phyloP scores from a whole-genome alignment of 208 protist genomes.

The Leishmania braziliensis region DNA sequence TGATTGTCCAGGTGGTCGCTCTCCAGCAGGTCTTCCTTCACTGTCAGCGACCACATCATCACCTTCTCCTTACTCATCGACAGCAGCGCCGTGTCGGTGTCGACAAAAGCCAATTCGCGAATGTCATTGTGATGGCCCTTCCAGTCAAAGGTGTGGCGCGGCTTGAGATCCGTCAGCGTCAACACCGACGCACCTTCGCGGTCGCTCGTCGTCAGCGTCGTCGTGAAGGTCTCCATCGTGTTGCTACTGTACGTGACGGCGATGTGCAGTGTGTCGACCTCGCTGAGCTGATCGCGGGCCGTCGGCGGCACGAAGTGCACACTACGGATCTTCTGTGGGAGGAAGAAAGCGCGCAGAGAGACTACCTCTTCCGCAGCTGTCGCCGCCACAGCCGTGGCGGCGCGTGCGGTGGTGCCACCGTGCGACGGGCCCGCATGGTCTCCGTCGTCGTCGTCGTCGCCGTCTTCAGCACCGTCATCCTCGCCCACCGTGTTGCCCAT shows the following conservation, averaged over 20 bases:
- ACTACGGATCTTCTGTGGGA: constrained; percentile 80
- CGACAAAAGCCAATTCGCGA: constrained; percentile 67
- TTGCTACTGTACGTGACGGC: constrained; percentile 88
- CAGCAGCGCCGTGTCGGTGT: constrained; percentile 80
- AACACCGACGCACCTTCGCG: constrained; percentile 57
- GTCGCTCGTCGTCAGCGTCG: constrained; percentile 57
- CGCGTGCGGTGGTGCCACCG: background rate
- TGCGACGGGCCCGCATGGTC: background rate
- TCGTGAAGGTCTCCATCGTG: constrained; percentile 74
- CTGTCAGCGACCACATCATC: constrained; percentile 76
- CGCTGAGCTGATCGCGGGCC: constrained; percentile 35
- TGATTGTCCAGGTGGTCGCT: constrained; percentile 43
- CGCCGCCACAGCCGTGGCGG: background rate
- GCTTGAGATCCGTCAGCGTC: constrained; percentile 73
- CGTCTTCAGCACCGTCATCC: constrained; percentile 20
- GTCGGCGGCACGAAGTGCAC: constrained; percentile 71
- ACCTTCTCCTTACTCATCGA: constrained; percentile 84
- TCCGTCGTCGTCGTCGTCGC: constrained; percentile 21
- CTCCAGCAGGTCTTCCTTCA: constrained; percentile 45
- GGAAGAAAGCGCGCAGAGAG: constrained; percentile 79
- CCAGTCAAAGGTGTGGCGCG: constrained; percentile 55
- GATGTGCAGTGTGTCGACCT: constrained; percentile 64
- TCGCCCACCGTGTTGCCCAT: constrained; percentile 13
- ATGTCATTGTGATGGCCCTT: constrained; percentile 82
- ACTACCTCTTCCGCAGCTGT: constrained; percentile 77